Conservation (phyloP, 2,329 filamentous ascomycete genomes). For the Neophaeococcomyces aloes region DNA sequence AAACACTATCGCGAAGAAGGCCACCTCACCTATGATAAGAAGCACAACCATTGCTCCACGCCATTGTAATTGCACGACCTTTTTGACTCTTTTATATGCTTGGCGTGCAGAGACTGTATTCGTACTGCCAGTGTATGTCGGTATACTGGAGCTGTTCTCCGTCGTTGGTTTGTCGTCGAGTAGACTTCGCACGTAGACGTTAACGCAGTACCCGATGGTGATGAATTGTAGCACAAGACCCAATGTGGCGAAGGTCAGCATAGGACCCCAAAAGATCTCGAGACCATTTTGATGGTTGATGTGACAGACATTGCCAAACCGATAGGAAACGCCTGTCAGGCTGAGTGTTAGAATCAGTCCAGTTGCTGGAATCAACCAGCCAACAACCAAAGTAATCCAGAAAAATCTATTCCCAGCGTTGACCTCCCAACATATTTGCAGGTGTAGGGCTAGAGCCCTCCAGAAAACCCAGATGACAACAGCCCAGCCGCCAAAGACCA, state of each 20-base stretch:
- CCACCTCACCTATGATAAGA: conserved; percentile 79
- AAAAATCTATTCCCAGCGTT: conserved; percentile 83
- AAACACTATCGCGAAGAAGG: conserved; percentile 89
- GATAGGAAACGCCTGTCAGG: conserved; percentile 84
- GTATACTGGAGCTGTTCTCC: conserved; percentile 46
- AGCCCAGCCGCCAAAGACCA: conserved; percentile 76
- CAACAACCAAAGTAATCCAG: conserved; percentile 66
- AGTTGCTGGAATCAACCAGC: conserved; percentile 73
- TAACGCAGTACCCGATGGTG: conserved; percentile 85
- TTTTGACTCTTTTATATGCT: conserved; percentile 74
- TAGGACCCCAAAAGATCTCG: conserved; percentile 79
- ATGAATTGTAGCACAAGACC: conserved; percentile 71
- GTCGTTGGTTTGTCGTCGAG: conserved; percentile 61
- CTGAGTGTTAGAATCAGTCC: conserved; percentile 67
- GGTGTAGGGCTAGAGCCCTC: conserved; percentile 78
- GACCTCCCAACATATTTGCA: conserved; percentile 97
- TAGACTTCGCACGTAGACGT: conserved; percentile 81
- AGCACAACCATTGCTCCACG: conserved; percentile 80
- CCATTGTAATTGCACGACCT: conserved; percentile 89
- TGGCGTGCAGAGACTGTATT: conserved; percentile 73
- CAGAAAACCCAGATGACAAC: conserved; percentile 86
- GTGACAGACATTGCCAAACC: conserved; percentile 84
- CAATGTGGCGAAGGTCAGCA: conserved; percentile 65
- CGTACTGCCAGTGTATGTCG: conserved; percentile 65
- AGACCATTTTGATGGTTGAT: conserved; percentile 83